Evolutionary conservation across 495 filamentous ascomycete genomes (phyloP).

Genomic region (Collariella sp.): DNA sequence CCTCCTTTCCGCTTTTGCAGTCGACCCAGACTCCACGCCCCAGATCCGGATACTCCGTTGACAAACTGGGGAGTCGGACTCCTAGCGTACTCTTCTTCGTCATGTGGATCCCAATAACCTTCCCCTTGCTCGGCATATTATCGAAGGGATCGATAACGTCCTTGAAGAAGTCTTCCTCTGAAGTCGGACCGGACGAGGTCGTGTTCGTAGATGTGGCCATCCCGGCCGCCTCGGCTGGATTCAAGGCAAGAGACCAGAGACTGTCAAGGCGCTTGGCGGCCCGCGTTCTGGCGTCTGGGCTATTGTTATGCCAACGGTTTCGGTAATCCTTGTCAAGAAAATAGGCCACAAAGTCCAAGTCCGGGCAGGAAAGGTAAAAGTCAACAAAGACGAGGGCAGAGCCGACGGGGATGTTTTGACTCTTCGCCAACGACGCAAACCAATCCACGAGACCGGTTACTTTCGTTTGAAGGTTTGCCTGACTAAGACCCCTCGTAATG

Average conservation of each 20-base stretch:
- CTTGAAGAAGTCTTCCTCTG: neutral
- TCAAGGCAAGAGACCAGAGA: neutral
- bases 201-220: neutral
- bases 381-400: conserved; percentile 2
- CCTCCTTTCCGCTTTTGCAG: conserved; percentile 1
- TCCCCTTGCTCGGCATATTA: conserved; percentile 2
- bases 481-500: neutral
- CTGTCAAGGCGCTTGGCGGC: neutral
- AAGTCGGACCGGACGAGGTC: neutral
- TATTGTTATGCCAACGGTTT: neutral
- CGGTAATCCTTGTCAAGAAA: neutral
- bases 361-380: neutral
- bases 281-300: neutral
- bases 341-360: conserved; percentile 3
- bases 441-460: neutral
- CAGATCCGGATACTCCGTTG: neutral
- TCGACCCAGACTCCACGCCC: neutral
- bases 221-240: neutral
- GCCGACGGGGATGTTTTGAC: neutral
- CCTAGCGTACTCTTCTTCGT: conserved; percentile 3
- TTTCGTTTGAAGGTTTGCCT: neutral
- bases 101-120: neutral
- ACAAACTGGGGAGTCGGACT: conserved; percentile 2
- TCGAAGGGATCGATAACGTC: neutral
- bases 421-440: conserved; percentile 1